Conservation (phyloP, 371 early-diverging fungal genomes). For the Saksenaea vasiformis region DNA sequence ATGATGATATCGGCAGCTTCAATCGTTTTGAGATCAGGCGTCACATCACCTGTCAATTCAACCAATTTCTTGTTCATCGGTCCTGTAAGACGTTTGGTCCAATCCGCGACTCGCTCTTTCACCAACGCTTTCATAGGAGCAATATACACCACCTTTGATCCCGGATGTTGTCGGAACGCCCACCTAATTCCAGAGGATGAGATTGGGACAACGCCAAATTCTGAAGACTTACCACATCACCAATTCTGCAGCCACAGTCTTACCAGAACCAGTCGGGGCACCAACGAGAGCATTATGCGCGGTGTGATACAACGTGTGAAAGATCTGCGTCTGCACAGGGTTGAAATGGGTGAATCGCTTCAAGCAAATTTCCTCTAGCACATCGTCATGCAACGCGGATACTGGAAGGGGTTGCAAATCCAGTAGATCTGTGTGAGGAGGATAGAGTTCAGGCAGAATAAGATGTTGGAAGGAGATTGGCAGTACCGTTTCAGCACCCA, state of each 20-base stretch:
- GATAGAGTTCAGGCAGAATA: slow-evolving; percentile 79
- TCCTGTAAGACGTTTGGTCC: slow-evolving; percentile 77
- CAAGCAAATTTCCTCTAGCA: slow-evolving; percentile 78
- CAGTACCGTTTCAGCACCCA: slow-evolving; percentile 84
- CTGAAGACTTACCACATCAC: slow-evolving; percentile 77
- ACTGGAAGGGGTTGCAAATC: slow-evolving; percentile 89
- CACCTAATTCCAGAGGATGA: slow-evolving; percentile 36
- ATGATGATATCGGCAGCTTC: slow-evolving; percentile 93
- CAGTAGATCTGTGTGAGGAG: slow-evolving; percentile 88
- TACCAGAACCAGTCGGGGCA: slow-evolving; percentile 99
- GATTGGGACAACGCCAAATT: slow-evolving; percentile 7
- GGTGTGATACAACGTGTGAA: slow-evolving; percentile 92
- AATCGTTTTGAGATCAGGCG: slow-evolving; percentile 87
- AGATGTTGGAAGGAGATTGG: slow-evolving; percentile 91
- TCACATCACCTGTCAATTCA: slow-evolving; percentile 98
- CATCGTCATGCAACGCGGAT: slow-evolving; percentile 76
- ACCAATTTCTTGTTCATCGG: slow-evolving; percentile 82
- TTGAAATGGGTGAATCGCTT: slow-evolving; percentile 92
- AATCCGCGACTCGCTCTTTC: slow-evolving; percentile 94
- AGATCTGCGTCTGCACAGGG: slow-evolving; percentile 97
- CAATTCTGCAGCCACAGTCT: slow-evolving; percentile 96
- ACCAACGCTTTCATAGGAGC: slow-evolving; percentile 99
- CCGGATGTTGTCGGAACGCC: slow-evolving; percentile 83
- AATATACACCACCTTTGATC: slow-evolving; percentile 94
- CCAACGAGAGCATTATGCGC: slow-evolving; percentile 90